phyloP scores from a whole-genome alignment of 345 rosid genomes.

The Citrus medica region DNA sequence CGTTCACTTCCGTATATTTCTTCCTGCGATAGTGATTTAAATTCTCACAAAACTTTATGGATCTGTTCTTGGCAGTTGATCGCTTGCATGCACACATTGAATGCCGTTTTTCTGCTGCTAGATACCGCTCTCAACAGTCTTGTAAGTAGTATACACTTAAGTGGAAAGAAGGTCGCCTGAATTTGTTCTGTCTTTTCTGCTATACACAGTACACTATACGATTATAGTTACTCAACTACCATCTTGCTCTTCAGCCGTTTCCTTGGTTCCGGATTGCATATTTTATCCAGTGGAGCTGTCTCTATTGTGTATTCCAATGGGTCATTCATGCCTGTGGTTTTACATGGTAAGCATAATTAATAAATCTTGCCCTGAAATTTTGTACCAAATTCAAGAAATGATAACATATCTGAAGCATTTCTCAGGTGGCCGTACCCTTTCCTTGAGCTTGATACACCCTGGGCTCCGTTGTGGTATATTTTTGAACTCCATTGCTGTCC shows the following conservation, averaged over 20 bases:
- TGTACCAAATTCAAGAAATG: background rate
- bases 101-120: conserved; percentile 53
- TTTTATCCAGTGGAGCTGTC: conserved; percentile 74
- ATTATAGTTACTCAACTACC: background rate
- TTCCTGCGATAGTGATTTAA: background rate
- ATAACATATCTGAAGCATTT: background rate
- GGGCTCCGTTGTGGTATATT: conserved; percentile 75
- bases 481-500: background rate
- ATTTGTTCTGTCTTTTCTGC: background rate
- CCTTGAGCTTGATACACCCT: conserved; percentile 56
- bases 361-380: background rate
- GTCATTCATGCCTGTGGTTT: conserved; percentile 75
- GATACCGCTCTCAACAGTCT: conserved; percentile 69
- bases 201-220: too few species aligned
- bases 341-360: conserved; percentile 47
- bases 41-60: background rate
- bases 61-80: conserved; percentile 49
- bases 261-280: conserved; percentile 88
- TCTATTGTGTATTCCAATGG: conserved; percentile 83
- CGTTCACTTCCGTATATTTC: background rate
- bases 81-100: conserved; percentile 78
- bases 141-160: conserved; percentile 40
- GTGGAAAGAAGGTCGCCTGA: background rate
- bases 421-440: conserved; percentile 96
- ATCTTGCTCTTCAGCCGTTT: conserved; percentile 43